Evolutionary conservation across 73 alveolate genomes (phyloP).

Genomic region (Paramecium caudatum): DNA sequence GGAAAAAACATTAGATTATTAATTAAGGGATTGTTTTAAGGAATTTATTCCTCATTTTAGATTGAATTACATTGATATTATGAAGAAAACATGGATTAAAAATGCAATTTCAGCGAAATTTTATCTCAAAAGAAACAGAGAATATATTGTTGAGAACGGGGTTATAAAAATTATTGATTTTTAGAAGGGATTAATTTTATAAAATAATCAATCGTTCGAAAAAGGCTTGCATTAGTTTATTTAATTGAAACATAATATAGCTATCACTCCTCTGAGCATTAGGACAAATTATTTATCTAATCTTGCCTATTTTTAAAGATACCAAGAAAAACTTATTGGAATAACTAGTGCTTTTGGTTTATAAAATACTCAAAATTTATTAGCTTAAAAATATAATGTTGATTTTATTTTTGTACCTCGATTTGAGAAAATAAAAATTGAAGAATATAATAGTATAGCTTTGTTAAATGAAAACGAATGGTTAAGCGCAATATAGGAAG

Average conservation of each 20-base stretch:
- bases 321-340: neutral
- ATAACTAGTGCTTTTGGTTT: neutral
- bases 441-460: neutral
- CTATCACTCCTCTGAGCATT: neutral
- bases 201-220: neutral
- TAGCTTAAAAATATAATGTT: neutral
- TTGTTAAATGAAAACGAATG: neutral
- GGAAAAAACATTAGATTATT: neutral
- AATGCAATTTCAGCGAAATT: neutral
- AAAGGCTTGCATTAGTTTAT: conserved; percentile 2
- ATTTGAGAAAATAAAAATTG: neutral
- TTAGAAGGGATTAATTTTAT: neutral
- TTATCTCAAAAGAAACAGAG: neutral
- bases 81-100: conserved; percentile 27
- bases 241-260: neutral
- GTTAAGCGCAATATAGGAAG: neutral
- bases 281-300: neutral
- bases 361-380: neutral
- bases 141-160: neutral
- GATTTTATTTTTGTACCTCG: neutral
- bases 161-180: neutral
- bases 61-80: neutral
- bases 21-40: neutral
- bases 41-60: neutral
- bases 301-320: neutral